Evolutionary conservation across 192 early-diverging fungal genomes (phyloP).

Genomic region (Coemansia sp.): DNA sequence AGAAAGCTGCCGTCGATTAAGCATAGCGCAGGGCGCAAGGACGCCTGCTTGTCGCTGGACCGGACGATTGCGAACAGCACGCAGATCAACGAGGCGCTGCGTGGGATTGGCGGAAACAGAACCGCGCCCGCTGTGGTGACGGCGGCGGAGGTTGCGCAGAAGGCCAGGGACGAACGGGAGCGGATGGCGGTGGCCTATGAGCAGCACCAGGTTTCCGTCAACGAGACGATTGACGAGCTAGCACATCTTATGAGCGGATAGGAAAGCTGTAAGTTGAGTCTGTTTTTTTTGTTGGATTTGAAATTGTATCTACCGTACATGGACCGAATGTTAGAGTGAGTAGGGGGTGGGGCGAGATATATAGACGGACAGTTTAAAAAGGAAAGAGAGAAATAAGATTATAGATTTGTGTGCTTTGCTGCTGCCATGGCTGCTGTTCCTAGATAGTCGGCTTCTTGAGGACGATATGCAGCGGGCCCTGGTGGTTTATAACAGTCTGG

Average conservation of each 20-base stretch:
- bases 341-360: too few relatives aligned
- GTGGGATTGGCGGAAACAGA: slow-evolving; percentile 20
- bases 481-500: slow-evolving; percentile 22
- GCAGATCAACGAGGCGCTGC: slow-evolving; percentile 30
- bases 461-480: slow-evolving; percentile 31
- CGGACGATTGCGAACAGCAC: slow-evolving; percentile 6
- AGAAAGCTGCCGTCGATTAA: slow-evolving; percentile 18
- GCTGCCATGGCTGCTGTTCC: too few relatives aligned
- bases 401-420: too few relatives aligned
- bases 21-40: slow-evolving; percentile 36
- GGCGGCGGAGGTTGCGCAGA: slow-evolving; percentile 12
- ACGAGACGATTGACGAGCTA: slow-evolving; percentile 35
- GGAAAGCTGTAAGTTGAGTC: not conserved
- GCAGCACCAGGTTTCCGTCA: slow-evolving; percentile 29
- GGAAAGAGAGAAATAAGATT: too few relatives aligned
- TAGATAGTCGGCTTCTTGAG: slow-evolving; percentile 5
- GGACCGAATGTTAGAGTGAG: not conserved
- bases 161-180: slow-evolving; percentile 33
- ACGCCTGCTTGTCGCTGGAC: slow-evolving; percentile 31
- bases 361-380: too few relatives aligned
- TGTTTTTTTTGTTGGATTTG: not conserved
- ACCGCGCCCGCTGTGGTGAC: slow-evolving; percentile 19
- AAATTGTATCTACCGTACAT: not conserved
- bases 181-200: slow-evolving; percentile 30
- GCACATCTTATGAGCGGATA: slow-evolving; percentile 40